Evolutionary conservation across 306 rosid species (phyloP).

Genomic region (Corylus heterophylla): DNA sequence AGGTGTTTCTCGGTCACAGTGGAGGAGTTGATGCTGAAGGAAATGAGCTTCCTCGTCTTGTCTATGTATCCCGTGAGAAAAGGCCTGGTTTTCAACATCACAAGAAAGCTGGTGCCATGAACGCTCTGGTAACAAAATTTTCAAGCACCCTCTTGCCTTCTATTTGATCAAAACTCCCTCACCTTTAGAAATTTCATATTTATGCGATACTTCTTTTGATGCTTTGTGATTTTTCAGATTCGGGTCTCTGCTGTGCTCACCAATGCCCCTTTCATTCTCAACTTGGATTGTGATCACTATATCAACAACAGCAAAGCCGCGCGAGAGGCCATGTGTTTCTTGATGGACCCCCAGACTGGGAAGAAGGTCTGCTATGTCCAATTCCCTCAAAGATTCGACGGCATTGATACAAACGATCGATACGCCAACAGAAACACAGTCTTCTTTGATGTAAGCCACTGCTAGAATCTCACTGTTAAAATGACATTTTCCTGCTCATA

Average conservation of each 20-base stretch:
- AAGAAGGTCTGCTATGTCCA: slow-evolving; percentile 82
- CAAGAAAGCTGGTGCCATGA: slow-evolving; percentile 99
- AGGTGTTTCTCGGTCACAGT: slow-evolving; percentile 91
- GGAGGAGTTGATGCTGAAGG: slow-evolving; percentile 93
- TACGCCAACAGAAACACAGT: slow-evolving; percentile 95
- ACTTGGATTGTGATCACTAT: slow-evolving; percentile 96
- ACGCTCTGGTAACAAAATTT: slow-evolving; percentile 63
- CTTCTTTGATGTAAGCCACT: slow-evolving; percentile 70
- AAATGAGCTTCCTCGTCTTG: slow-evolving; percentile 91
- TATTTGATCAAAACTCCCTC: slow-evolving; percentile 18
- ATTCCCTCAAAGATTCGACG: slow-evolving; percentile 90
- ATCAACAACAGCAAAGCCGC: slow-evolving; percentile 82
- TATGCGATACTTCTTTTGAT: neutral
- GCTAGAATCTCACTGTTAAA: slow-evolving; percentile 13
- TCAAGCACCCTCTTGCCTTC: slow-evolving; percentile 19
- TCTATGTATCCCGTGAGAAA: slow-evolving; percentile 92
- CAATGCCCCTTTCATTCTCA: slow-evolving; percentile 87
- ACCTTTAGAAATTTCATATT: slow-evolving; percentile 5
- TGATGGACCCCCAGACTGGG: slow-evolving; percentile 89
- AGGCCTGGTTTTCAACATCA: slow-evolving; percentile 92
- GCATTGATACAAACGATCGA: slow-evolving; percentile 85
- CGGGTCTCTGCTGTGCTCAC: slow-evolving; percentile 92
- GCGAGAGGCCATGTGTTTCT: slow-evolving; percentile 94
- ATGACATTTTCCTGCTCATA: neutral
- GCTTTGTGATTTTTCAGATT: slow-evolving; percentile 53